These are phyloP conservation scores for Pulicaria dysenterica DNA, from an alignment of 129 eudicot species.

Conservation along the genomic window DNA sequence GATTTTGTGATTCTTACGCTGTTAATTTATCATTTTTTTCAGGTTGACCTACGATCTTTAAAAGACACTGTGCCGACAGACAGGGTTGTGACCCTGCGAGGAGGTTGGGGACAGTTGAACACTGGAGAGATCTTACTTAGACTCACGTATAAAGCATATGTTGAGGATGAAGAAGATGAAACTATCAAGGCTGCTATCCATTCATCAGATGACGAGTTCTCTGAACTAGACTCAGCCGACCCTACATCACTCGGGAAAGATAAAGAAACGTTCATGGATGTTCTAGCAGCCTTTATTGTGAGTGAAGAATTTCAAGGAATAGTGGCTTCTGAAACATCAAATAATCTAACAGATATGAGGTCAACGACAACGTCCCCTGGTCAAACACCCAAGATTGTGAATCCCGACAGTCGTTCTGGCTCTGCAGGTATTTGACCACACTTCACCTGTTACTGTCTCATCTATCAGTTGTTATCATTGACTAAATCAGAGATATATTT, in stretches of 20 bases:
- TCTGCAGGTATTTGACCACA: slow-evolving; percentile 42
- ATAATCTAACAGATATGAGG: slow-evolving; percentile 16
- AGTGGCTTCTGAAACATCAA: slow-evolving; percentile 74
- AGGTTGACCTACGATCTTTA: slow-evolving; percentile 83
- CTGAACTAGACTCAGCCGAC: slow-evolving; percentile 44
- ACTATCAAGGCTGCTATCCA: slow-evolving; percentile 29
- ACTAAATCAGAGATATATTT: slow-evolving; percentile 18
- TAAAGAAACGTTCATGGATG: slow-evolving; percentile 81
- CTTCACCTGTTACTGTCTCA: background rate
- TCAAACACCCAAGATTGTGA: slow-evolving; percentile 34
- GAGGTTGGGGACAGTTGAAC: slow-evolving; percentile 73
- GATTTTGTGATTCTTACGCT: too few relatives aligned
- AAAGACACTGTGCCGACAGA: slow-evolving; percentile 89
- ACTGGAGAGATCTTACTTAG: slow-evolving; percentile 76
- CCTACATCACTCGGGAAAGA: slow-evolving; percentile 35
- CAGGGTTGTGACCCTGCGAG: slow-evolving; percentile 63
- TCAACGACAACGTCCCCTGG: slow-evolving; percentile 32
- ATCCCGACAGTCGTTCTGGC: slow-evolving; percentile 38
- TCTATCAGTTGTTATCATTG: slow-evolving; percentile 9
- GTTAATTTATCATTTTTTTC: background rate
- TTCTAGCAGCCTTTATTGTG: slow-evolving; percentile 75
- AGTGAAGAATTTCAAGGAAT: slow-evolving; percentile 96
- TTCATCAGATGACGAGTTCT: slow-evolving; percentile 64
- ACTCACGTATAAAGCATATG: slow-evolving; percentile 87
- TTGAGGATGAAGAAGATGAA: slow-evolving; percentile 95